Evolutionary conservation across 2,329 filamentous ascomycete genomes (phyloP), one percentile per base, ranked within the genome.

Genomic region (Orbilia ellipsospora): DNA sequence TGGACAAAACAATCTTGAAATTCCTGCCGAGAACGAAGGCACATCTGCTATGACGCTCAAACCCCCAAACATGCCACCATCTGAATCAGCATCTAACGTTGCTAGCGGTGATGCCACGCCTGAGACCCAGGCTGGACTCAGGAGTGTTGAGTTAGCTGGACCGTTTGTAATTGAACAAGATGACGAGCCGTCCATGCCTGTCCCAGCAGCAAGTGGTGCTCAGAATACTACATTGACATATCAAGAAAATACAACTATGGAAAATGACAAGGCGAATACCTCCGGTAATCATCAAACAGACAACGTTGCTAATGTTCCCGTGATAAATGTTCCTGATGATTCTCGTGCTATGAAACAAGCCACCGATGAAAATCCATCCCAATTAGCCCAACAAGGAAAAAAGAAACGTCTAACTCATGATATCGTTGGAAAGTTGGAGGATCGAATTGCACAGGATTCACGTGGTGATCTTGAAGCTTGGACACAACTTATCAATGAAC

Each of bases 391-490:
- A 40, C 66, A 72, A 66, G 73, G 66, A 59, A 81, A 83, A 74
- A 84, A 83, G 80, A 84, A 87, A 78, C 87, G 89, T 77, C 84
- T 90, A 77, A 88, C 90, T 67, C 88, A 90, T 83, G 91, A 96
- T 83, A 88, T 88, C 78, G 86, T 94, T 79, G 89, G 90, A 70
- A 88, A 94, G 73, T 86, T 98, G 80, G 94, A 99, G 84, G 92
- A 95, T 82, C 90, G 94, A 81, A 91, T 98, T 82, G 90, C 91
- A 81, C 92, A 97, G 80, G 95, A 99, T 81, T 92, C 94, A 15
- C 91, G 93, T 80, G 95, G 94, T 80, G 94, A 97, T 80, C 88
- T 95, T 83, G 92, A 95, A 81, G 93, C 94, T 36, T 99, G 95
- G 95, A 84, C 96, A 80, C 88, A 88, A 78, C 86, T 99, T 81